Base-by-base conservation (phyloP, 192 early-diverging fungal genomes). In the Entophlyctis helioformis region DNA sequence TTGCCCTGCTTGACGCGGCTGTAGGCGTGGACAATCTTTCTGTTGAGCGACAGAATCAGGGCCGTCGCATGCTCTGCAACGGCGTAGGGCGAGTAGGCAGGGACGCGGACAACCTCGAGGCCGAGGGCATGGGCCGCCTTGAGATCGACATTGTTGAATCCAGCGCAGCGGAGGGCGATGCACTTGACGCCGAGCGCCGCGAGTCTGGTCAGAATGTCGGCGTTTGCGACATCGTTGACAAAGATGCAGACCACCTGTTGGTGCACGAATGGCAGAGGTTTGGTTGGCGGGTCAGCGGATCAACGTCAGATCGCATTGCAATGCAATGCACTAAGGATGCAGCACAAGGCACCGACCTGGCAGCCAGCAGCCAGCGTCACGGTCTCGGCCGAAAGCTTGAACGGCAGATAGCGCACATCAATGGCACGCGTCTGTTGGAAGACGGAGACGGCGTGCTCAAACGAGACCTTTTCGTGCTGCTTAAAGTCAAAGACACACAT, bases 81-180 rank as follows among this genome's bases (percentile, higher is more conserved):
- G 37, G 66, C 62, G 34, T 66, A 57, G 19, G 69, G 69, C 23
- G 34, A 42, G 54, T 72, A 72, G 5, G 67, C 66, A 13, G 69
- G 69, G 20, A 72, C 69, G 8, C 69, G 53, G n/a, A 53, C 54
- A 22, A 72, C 59, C 10, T 44, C 44, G 24, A 72, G 44, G 19
- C 35, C 35, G 24, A 56, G 27, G 1, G 40, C 52, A 26, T 36
- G 19, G 28, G 46, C 39, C 9, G 58, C 56, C 42, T 65, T 48
- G 35, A 72, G 40, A 32, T 72, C 66, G 37, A 70, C 62, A 44
- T 62, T 56, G 42, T 69, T 50, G 43, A 64, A 69, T 1, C 67
- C 67, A 41, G 68, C 66, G 60, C 63, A 68, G 19, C 69, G 65
- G 21, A 70, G 44, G 9, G 69, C 58, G n/a, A 72, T 38, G 46